phyloP scores from a whole-genome alignment of 768 basidiomycete genomes.

The Mycena vulgaris region DNA sequence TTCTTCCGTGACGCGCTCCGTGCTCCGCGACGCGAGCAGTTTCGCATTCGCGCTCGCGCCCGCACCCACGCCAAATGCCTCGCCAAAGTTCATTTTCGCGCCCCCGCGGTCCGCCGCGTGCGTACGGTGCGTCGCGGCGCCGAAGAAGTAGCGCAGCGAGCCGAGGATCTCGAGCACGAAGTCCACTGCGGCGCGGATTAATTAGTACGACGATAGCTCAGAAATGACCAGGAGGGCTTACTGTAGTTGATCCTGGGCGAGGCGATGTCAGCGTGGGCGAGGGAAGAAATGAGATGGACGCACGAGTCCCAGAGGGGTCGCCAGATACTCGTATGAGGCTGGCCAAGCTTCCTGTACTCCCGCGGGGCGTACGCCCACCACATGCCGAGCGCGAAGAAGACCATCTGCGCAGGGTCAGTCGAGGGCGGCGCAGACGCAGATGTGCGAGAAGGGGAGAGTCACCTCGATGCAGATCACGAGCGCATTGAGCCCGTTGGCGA shows the following conservation, averaged over 20 bases:
- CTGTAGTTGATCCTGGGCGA: constrained; percentile 50
- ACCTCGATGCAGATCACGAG: constrained; percentile 90
- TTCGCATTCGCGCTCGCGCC: background rate
- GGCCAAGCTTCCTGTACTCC: constrained; percentile 68
- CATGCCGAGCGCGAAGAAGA: constrained; percentile 84
- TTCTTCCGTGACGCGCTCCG: background rate
- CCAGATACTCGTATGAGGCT: constrained; percentile 18
- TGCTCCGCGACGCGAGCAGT: constrained; percentile 11
- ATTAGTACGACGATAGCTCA: background rate
- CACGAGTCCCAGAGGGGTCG: constrained; percentile 22
- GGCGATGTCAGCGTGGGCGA: background rate
- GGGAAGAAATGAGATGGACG: constrained; percentile 1
- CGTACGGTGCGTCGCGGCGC: constrained; percentile 46
- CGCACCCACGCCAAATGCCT: constrained; percentile 55
- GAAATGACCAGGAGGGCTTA: constrained; percentile 22
- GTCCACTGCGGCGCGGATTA: constrained; percentile 63
- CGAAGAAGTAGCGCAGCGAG: constrained; percentile 75
- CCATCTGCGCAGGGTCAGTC: no score
- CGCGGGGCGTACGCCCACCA: constrained; percentile 85
- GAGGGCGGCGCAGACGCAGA: background rate
- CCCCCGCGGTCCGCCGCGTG: constrained; percentile 31
- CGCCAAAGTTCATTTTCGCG: constrained; percentile 47
- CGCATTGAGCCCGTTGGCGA: constrained; percentile 88
- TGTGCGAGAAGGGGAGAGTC: background rate
- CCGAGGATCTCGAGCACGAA: constrained; percentile 75